A percentile compares a stretch with the other conserved stretches of the same genome.
Evolutionary conservation across 1,139 yeast genomes (phyloP).

Genomic region (Taiozyma sp.): DNA sequence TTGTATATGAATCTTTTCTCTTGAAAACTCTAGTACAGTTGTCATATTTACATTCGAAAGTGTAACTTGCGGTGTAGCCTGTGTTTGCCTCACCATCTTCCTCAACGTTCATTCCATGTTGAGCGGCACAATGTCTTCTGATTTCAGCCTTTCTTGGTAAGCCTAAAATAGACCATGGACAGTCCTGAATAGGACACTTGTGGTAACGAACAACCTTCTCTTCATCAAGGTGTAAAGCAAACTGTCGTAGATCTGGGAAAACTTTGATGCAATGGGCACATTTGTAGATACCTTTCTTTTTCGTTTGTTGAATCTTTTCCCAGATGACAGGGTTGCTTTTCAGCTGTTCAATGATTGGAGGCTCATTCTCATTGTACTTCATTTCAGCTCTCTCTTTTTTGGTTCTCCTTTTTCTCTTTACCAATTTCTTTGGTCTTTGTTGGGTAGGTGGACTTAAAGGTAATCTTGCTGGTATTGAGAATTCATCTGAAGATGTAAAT

Average conservation of each 20-base stretch:
- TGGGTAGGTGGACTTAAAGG: background rate
- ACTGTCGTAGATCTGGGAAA: slow-evolving; percentile 36
- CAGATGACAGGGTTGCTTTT: slow-evolving; percentile 9
- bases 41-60: slow-evolving; percentile 30
- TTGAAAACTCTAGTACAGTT: slow-evolving; percentile 51
- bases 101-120: slow-evolving; percentile 33
- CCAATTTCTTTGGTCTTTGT: background rate
- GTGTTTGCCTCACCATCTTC: background rate
- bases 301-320: slow-evolving; percentile 25
- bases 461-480: background rate
- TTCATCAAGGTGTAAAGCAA: slow-evolving; percentile 45
- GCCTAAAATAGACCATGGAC: slow-evolving; percentile 63
- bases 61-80: slow-evolving; percentile 4
- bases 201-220: slow-evolving; percentile 35
- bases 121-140: slow-evolving; percentile 55
- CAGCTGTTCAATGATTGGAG: slow-evolving; percentile 12
- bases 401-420: background rate
- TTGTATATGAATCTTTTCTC: slow-evolving; percentile 50
- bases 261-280: slow-evolving; percentile 47
- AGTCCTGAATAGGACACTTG: slow-evolving; percentile 48
- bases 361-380: background rate
- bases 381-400: slow-evolving; percentile 1
- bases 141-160: slow-evolving; percentile 56
- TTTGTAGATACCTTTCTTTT: slow-evolving; percentile 44
- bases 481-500: background rate